Base-by-base conservation (phyloP, 2,329 filamentous ascomycete species). In the Cucurbitaria berberidis region DNA sequence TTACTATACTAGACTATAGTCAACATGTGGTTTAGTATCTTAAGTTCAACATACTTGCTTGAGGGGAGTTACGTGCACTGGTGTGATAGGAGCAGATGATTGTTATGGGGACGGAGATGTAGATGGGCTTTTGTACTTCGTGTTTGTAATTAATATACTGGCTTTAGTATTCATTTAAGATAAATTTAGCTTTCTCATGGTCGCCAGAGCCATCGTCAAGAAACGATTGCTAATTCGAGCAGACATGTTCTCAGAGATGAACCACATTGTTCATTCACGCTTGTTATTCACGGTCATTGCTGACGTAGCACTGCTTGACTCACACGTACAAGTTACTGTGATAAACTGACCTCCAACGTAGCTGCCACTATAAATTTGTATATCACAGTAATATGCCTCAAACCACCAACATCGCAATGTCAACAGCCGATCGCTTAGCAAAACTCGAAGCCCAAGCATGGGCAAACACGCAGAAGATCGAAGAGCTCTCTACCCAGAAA, bases 371-470 rank as follows among this genome's bases (percentile, higher is more conserved):
- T 30, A 30, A 30, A 30, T 10, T 3, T 30, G 8, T 30, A 24
- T 24, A 10, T 13, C 9, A 24, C 29, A 8, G n/a, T 26, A 26
- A 30, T 18, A 6, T 42, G 16, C 21, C 24, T 30, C 24, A 10
- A 44, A 18, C 8, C 15, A 30, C 16, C 41, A 1, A 8, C 26
- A n/a, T 13, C 16, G 8, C 41, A 29, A 24, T 19, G 27, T 27
- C 26, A 16, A 8, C 26, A 30, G 10, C 26, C 42, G 7, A 35
- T 18, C 40, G 26, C 19, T 16, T 51, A 21, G 26, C 52, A 30
- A 19, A 27, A 2, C 44, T 55, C 9, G 43, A 51, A 38, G 30
- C 27, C 40, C 52, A 36, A 4, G 44, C 22, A 21, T n/a, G 18
- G 13, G 11, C 29, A 5, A 55, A 42, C n/a, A 40, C 40, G 15